Evolutionary conservation across 768 basidiomycete species (phyloP).

Genomic region (Mycena venus): DNA sequence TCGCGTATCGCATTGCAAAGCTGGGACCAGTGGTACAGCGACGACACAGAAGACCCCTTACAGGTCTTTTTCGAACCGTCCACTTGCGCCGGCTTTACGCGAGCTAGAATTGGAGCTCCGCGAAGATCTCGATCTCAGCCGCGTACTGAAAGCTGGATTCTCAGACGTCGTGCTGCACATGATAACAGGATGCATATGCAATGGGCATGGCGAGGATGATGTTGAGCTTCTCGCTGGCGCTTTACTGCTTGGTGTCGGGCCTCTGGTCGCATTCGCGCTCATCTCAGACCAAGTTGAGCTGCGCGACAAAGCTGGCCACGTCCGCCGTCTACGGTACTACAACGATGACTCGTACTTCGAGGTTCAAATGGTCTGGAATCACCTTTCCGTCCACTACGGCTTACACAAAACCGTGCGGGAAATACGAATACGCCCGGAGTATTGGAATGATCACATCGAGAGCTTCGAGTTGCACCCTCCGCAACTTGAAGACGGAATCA

Average conservation of each 20-base stretch:
- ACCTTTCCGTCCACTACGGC: neutral
- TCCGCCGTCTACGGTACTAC: constrained; percentile 3
- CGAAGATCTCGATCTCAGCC: neutral
- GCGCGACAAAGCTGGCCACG: neutral
- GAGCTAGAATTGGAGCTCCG: neutral
- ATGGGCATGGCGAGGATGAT: neutral
- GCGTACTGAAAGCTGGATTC: neutral
- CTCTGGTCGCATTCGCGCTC: neutral
- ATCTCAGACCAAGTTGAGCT: neutral
- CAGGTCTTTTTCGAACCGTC: neutral
- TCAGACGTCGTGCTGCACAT: neutral
- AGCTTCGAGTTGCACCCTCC: neutral
- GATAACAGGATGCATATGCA: neutral
- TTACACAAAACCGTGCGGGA: constrained; percentile 14
- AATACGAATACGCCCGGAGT: neutral
- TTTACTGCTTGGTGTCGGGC: neutral
- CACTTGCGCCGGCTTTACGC: constrained; percentile 5
- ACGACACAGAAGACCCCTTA: neutral
- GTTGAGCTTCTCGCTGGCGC: neutral
- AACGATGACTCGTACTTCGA: neutral
- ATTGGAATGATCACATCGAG: neutral
- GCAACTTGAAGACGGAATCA: neutral
- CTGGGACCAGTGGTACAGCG: neutral
- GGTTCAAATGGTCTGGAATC: neutral
- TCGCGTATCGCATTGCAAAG: neutral